These are phyloP conservation scores for Parasitella parasitica DNA, from an alignment of 371 early-diverging fungal genomes.

Conservation along the genomic window DNA sequence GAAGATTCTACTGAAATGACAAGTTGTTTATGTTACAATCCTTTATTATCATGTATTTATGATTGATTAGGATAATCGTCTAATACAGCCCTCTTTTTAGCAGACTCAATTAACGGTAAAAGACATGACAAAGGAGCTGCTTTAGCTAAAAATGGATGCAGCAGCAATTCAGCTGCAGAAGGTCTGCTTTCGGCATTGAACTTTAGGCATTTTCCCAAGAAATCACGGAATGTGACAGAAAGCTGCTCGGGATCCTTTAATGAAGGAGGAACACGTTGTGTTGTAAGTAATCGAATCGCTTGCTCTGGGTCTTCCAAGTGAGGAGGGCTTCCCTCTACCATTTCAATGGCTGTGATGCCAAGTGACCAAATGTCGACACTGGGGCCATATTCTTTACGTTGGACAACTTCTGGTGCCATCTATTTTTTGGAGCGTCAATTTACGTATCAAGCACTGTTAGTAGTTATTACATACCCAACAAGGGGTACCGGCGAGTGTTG, in stretches of 20 bases:
- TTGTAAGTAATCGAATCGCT: slow-evolving; percentile 47
- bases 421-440: neutral
- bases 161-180: slow-evolving; percentile 68
- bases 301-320: slow-evolving; percentile 88
- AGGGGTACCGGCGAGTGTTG: slow-evolving; percentile 83
- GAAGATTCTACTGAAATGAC: neutral
- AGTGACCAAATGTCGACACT: slow-evolving; percentile 91
- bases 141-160: slow-evolving; percentile 30
- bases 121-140: slow-evolving; percentile 12
- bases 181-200: slow-evolving; percentile 83
- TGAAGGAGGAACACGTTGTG: slow-evolving; percentile 67
- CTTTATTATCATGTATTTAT: neutral
- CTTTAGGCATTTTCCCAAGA: slow-evolving; percentile 77
- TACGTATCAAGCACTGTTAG: neutral
- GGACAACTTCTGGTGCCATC: slow-evolving; percentile 90
- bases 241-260: slow-evolving; percentile 80
- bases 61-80: neutral
- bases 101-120: slow-evolving; percentile 12
- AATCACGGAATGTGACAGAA: slow-evolving; percentile 73
- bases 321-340: slow-evolving; percentile 95
- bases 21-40: neutral
- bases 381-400: slow-evolving; percentile 79
- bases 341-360: slow-evolving; percentile 94
- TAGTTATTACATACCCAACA: slow-evolving; percentile 60
- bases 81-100: slow-evolving; percentile 7